These are phyloP conservation scores for Hypoxylon lienhwacheense DNA, from an alignment of 495 filamentous ascomycete species.

Conservation along the genomic window DNA sequence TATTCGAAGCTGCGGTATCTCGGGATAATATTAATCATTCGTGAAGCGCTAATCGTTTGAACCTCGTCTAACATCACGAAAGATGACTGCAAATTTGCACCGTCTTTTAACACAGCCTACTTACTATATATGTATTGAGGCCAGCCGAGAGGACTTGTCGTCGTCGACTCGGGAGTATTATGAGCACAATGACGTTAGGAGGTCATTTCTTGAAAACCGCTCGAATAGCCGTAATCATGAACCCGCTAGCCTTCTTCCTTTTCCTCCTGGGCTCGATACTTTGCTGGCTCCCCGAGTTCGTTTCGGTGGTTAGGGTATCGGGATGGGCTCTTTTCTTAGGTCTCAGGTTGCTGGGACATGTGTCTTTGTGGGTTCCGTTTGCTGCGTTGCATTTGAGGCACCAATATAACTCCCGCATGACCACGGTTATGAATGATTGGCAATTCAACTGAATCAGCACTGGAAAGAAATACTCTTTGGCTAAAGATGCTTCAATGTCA, in stretches of 20 bases:
- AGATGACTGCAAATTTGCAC: conserved; percentile 7
- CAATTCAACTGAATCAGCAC: no score
- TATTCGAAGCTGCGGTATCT: conserved; percentile 51
- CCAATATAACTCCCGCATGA: no score
- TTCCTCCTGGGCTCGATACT: background rate
- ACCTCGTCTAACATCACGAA: conserved; percentile 1
- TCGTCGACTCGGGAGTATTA: background rate
- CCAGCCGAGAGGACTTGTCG: background rate
- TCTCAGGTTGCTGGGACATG: background rate
- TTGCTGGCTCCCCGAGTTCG: background rate
- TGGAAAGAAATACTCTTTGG: no score
- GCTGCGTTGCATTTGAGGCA: no score
- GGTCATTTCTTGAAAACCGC: background rate
- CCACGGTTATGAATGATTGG: no score
- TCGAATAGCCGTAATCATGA: background rate
- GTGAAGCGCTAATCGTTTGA: conserved; percentile 22
- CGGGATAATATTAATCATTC: conserved; percentile 52
- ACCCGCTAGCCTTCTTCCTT: background rate
- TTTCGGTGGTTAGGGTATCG: no score
- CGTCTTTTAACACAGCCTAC: background rate
- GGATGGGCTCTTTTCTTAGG: background rate
- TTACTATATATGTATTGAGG: background rate
- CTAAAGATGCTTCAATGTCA: no score
- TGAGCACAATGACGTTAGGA: background rate
- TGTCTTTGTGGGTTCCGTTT: background rate